Evolutionary conservation across 192 early-diverging fungal species (phyloP).

Genomic region (Gryganskiella cystojenkinii): DNA sequence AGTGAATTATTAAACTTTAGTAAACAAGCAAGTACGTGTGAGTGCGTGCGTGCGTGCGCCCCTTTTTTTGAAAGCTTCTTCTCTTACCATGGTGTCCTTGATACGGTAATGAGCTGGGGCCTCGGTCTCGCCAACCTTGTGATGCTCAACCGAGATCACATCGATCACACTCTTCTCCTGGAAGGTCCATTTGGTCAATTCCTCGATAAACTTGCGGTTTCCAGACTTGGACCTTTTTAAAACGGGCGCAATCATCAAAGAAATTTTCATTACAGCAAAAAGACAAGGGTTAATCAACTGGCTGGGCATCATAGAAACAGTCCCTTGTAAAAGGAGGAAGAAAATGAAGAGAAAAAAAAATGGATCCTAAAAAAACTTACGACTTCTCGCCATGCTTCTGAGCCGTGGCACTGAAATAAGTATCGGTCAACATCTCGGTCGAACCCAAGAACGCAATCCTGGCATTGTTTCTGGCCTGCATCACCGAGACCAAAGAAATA

Average conservation of each 20-base stretch:
- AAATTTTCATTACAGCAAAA: not conserved
- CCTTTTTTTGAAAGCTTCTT: not conserved
- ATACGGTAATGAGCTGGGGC: slow-evolving; percentile 90
- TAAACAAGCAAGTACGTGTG: not conserved
- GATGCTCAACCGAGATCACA: slow-evolving; percentile 71
- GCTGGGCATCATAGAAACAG: too few relatives aligned
- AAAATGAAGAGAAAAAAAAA: too few relatives aligned
- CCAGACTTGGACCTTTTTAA: slow-evolving; percentile 53
- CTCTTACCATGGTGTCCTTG: slow-evolving; percentile 85
- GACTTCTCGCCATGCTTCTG: slow-evolving; percentile 27
- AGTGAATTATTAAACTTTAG: not conserved
- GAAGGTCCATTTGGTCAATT: slow-evolving; percentile 89
- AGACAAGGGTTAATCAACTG: not conserved
- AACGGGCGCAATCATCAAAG: slow-evolving; percentile 4
- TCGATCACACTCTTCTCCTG: slow-evolving; percentile 91
- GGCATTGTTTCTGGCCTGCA: slow-evolving; percentile 93
- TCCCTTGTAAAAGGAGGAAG: too few relatives aligned
- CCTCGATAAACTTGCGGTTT: slow-evolving; percentile 80
- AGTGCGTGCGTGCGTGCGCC: not conserved
- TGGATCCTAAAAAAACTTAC: slow-evolving; percentile 12
- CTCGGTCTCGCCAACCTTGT: slow-evolving; percentile 71
- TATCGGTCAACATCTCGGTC: slow-evolving; percentile 84
- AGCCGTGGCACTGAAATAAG: slow-evolving; percentile 51
- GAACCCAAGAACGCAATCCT: slow-evolving; percentile 87
- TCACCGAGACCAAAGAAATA: slow-evolving; percentile 79